A percentile compares a stretch with the other conserved stretches of the same genome.
These are phyloP conservation scores for Erythrobasidium yunnanense DNA, from an alignment of 768 basidiomycete species.

Conservation along the genomic window DNA sequence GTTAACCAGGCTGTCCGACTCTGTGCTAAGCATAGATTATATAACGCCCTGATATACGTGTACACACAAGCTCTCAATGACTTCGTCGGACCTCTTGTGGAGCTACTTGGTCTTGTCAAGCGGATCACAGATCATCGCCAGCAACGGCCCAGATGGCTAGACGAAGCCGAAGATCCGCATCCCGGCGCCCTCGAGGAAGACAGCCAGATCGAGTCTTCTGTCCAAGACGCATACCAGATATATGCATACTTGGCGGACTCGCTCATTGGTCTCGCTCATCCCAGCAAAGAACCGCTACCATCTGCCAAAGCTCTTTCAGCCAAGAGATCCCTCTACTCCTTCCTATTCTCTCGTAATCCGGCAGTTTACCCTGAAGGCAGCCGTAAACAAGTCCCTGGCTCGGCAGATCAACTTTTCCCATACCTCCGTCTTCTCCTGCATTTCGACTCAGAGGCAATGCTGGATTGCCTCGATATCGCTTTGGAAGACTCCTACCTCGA, in stretches of 20 bases:
- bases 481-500: constrained; percentile 90
- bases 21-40: constrained; percentile 70
- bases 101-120: constrained; percentile 65
- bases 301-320: constrained; percentile 58
- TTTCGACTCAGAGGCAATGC: constrained; percentile 85
- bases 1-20: constrained; percentile 82
- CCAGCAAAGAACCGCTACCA: constrained; percentile 62
- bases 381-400: constrained; percentile 60
- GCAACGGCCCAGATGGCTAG: constrained; percentile 31
- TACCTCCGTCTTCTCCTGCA: constrained; percentile 71
- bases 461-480: constrained; percentile 84
- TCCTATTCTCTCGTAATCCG: constrained; percentile 73
- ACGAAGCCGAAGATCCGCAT: too few relatives aligned
- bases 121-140: constrained; percentile 52
- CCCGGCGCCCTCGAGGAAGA: too few relatives aligned
- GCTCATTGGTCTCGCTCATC: constrained; percentile 73
- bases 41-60: constrained; percentile 88
- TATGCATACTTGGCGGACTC: constrained; percentile 75
- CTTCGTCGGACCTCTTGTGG: constrained; percentile 77
- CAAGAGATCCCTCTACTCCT: constrained; percentile 62
- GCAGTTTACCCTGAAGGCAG: constrained; percentile 64
- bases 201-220: constrained; percentile 42
- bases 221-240: constrained; percentile 76
- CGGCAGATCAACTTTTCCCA: constrained; percentile 70
- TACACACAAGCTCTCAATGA: constrained; percentile 80